Conservation (phyloP, 202 grass and related monocot species). For the Saccharum hybrid region DNA sequence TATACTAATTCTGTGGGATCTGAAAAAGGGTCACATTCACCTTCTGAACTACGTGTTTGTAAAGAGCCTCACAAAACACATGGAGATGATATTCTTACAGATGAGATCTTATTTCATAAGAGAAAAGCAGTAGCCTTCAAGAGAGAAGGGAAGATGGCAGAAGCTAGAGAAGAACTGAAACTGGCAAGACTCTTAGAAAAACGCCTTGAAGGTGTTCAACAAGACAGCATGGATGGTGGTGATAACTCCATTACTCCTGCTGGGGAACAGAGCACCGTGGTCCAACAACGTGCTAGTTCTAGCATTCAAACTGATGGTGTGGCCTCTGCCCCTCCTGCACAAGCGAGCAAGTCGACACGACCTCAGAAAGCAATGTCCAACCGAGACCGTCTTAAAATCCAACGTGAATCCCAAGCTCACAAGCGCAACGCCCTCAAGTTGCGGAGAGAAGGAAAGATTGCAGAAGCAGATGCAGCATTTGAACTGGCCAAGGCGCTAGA, state of each 20-base stretch:
- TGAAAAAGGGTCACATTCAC: conserved; percentile 38
- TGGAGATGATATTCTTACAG: conserved; percentile 55
- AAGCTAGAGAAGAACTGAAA: conserved; percentile 88
- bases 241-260: conserved; percentile 4
- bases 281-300: conserved; percentile 30
- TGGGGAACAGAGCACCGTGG: conserved; percentile 40
- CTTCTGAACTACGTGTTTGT: conserved; percentile 31
- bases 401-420: conserved; percentile 83
- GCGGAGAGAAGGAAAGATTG: conserved; percentile 80
- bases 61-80: conserved; percentile 42
- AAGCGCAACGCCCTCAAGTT: conserved; percentile 93
- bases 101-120: conserved; percentile 86
- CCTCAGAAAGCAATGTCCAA: conserved; percentile 62
- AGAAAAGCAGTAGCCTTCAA: conserved; percentile 82
- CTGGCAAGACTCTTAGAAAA: conserved; percentile 81
- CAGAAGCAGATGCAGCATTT: conserved; percentile 76
- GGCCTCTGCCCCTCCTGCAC: conserved; percentile 20
- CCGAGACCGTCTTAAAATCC: conserved; percentile 83
- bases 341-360: conserved; percentile 47
- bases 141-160: conserved; percentile 84
- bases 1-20: conserved; percentile 24
- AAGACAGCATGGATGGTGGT: conserved; percentile 21
- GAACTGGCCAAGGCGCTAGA: conserved; percentile 85
- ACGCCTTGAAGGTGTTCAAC: conserved; percentile 56
- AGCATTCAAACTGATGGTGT: conserved; percentile 16